Evolutionary conservation across 2,329 filamentous ascomycete genomes (phyloP).

Genomic region (Exutisphaerella laricina): DNA sequence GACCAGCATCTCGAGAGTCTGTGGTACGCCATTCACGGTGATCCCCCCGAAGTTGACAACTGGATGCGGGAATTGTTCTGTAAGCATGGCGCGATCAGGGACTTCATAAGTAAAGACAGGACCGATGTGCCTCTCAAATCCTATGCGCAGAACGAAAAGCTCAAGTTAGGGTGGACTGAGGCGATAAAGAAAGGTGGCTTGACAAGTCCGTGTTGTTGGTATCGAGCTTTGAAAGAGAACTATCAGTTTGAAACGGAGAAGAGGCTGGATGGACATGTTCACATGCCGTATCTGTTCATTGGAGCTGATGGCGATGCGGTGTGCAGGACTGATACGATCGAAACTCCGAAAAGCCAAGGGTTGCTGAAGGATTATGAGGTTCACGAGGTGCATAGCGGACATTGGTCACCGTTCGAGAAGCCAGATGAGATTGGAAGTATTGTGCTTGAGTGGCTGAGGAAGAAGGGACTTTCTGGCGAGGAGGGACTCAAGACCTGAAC

Average conservation of each 20-base stretch:
- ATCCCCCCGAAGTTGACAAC: conserved; percentile 8
- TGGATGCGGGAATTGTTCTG: conserved; percentile 37
- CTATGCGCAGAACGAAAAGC: conserved; percentile 32
- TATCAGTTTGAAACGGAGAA: conserved; percentile 24
- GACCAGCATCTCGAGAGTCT: conserved; percentile 17
- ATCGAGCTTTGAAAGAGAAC: conserved; percentile 27
- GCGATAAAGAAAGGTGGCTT: conserved; percentile 31
- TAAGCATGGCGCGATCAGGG: conserved; percentile 33
- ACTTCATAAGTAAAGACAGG: conserved; percentile 18
- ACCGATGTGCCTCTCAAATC: conserved; percentile 28
- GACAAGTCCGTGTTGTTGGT: conserved; percentile 35
- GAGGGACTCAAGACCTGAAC: too few species aligned
- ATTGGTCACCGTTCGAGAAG: conserved; percentile 28
- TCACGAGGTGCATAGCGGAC: conserved; percentile 17
- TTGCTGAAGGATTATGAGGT: conserved; percentile 22
- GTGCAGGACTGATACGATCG: conserved; percentile 20
- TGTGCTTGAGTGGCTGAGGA: conserved; percentile 18
- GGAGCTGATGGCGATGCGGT: conserved; percentile 27
- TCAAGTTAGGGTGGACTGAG: conserved; percentile 34
- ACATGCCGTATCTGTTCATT: conserved; percentile 36
- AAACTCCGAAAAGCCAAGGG: conserved; percentile 16
- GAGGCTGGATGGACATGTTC: conserved; percentile 12
- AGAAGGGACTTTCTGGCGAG: conserved; percentile 12
- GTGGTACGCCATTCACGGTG: conserved; percentile 24
- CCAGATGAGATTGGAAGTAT: conserved; percentile 22